Evolutionary conservation across 1,139 yeast genomes (phyloP).

Genomic region (Yamadazyma mexicana): DNA sequence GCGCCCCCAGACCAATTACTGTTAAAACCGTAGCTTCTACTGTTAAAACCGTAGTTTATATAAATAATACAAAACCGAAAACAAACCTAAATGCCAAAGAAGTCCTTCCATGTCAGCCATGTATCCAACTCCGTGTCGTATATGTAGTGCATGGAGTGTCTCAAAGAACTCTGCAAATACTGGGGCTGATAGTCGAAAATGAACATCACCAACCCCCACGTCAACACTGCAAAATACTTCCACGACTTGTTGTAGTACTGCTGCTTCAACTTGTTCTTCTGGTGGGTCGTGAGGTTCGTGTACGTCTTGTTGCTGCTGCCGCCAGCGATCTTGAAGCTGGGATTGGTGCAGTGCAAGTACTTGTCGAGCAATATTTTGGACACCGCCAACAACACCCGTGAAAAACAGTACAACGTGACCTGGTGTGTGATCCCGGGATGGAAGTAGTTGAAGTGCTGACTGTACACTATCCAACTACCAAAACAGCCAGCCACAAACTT

Average conservation of each 20-base stretch:
- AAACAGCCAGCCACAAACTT: conserved; percentile 64
- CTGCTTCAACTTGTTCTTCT: conserved; percentile 34
- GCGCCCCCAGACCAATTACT: too few relatives aligned
- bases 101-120: conserved; percentile 46
- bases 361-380: conserved; percentile 48
- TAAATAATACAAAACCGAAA: not conserved
- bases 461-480: conserved; percentile 67
- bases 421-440: conserved; percentile 56
- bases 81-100: conserved; percentile 31
- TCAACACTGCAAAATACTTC: conserved; percentile 64
- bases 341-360: conserved; percentile 38
- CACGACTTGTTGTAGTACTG: conserved; percentile 49
- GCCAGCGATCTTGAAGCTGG: conserved; percentile 26
- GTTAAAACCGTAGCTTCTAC: too few relatives aligned
- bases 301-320: conserved; percentile 14
- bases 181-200: conserved; percentile 65
- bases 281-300: conserved; percentile 30
- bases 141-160: conserved; percentile 71
- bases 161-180: conserved; percentile 64
- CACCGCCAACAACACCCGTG: conserved; percentile 55
- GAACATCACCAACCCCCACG: conserved; percentile 79
- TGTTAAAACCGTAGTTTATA: too few relatives aligned
- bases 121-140: conserved; percentile 55
- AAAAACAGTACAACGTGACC: conserved; percentile 61
- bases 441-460: conserved; percentile 51